A percentile compares a stretch with the other conserved stretches of the same genome.
Evolutionary conservation across 2,329 filamentous ascomycete species (phyloP).

Genomic region (Hypoxylon rubiginosum): DNA sequence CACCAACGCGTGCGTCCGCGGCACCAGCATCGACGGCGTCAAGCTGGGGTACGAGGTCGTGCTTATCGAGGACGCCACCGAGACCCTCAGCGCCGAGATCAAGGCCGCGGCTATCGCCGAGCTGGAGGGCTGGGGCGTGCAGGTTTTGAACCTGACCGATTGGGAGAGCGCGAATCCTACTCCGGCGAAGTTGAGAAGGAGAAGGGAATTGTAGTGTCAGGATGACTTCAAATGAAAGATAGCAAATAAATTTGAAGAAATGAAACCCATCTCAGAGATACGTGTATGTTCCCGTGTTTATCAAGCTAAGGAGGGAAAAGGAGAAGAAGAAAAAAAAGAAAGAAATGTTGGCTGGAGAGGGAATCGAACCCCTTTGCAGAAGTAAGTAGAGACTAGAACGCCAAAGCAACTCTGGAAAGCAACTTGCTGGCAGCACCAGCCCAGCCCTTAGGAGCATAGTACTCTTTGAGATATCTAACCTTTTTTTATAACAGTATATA

Average conservation of each 20-base stretch:
- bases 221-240: not conserved
- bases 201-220: slow-evolving; percentile 21
- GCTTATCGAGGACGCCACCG: slow-evolving; percentile 40
- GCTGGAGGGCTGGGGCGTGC: slow-evolving; percentile 39
- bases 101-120: slow-evolving; percentile 38
- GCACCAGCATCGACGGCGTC: slow-evolving; percentile 42
- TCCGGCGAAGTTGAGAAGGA: slow-evolving; percentile 9
- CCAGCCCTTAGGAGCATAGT: too few relatives aligned
- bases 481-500: not conserved
- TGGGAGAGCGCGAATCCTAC: slow-evolving; percentile 32
- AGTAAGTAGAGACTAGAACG: not conserved
- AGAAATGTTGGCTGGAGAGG: not conserved
- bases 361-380: slow-evolving; percentile 7
- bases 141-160: slow-evolving; percentile 31
- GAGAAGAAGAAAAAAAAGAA: not conserved
- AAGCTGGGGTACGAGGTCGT: slow-evolving; percentile 42
- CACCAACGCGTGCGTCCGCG: slow-evolving; percentile 40
- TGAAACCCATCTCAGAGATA: not conserved
- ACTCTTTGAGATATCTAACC: not conserved
- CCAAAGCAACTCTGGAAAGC: not conserved
- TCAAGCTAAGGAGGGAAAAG: too few relatives aligned
- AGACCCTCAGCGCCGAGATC: slow-evolving; percentile 30
- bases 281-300: not conserved
- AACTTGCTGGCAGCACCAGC: not conserved
- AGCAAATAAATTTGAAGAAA: not conserved